Evolutionary conservation across 2,329 filamentous ascomycete species (phyloP).

Genomic region (Neofusicoccum kwambonambiense): DNA sequence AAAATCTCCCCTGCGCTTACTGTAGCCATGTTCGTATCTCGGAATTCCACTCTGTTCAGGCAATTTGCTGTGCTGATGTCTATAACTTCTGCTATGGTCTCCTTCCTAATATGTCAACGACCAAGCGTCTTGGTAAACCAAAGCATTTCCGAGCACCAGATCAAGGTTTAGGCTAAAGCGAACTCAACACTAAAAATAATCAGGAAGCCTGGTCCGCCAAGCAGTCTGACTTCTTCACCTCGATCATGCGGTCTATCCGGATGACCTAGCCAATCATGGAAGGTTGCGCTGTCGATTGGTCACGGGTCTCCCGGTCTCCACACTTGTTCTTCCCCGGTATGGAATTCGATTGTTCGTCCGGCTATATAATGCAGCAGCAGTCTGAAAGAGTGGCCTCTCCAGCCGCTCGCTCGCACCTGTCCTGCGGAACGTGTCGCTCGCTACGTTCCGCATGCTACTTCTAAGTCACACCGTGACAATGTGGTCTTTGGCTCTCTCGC

Average conservation of each 20-base stretch:
- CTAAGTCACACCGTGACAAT: background rate
- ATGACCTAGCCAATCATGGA: background rate
- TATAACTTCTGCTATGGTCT: background rate
- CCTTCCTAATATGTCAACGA: background rate
- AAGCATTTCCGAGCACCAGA: background rate
- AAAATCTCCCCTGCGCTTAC: no score
- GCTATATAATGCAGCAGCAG: background rate
- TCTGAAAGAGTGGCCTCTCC: background rate
- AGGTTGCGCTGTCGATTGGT: background rate
- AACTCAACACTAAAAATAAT: background rate
- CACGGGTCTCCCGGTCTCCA: background rate
- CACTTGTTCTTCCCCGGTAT: background rate
- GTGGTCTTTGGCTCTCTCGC: background rate
- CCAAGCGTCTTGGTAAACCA: background rate
- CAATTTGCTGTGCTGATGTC: no score
- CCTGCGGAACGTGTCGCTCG: background rate
- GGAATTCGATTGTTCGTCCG: background rate
- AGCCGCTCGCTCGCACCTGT: background rate
- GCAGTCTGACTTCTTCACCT: background rate
- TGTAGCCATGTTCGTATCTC: no score
- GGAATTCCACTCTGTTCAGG: no score
- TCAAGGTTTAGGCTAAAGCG: background rate
- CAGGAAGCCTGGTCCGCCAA: background rate
- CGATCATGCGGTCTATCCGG: background rate
- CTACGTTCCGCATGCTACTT: background rate